Base-by-base conservation (phyloP, 2,329 filamentous ascomycete species). In the Stagonosporopsis rhizophila region DNA sequence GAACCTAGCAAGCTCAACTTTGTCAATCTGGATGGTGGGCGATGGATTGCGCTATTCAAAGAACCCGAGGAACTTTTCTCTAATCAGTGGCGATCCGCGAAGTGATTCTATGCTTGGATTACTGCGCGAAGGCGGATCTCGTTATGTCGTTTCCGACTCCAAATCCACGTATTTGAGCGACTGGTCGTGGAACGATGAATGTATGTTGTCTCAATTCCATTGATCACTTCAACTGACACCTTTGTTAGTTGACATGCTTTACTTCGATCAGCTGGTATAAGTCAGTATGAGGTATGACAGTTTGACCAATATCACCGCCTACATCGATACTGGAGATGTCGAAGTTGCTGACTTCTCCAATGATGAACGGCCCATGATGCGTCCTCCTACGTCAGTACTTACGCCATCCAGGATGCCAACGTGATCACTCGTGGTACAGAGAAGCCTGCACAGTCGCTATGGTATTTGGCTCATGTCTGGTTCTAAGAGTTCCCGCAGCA, bases 221-320 rank as follows among this genome's bases (percentile, higher is more conserved):
- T 11, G n/a, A 34, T 9, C 9, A 8, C 2, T 5, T 12, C 2
- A 15, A 14, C 25, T 47, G 9, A 38, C 25, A 23, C 54, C 2
- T 19, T 4, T n/a, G 8, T 15, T 15, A 78, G 67, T 69, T 22
- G 69, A 72, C 47, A 72, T 72, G 72, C 80, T 90, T n/a, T 90
- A 88, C 72, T 83, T 90, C 62, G 87, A 90, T 65, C 86, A 89
- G 72, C 88, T 84, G 7, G 81, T 80, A 17, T 81, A 85, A 54
- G 81, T 84, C 4, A 85, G 85, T 3, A 85, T 86, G 68, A 84
- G 81, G 27, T 66, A 62, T 42, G 56, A 68, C 28, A 40, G 58
- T 23, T 45, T 63, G 20, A 62, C 56, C 32, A 60, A 79, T 42
- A 68, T 77, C 28, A 79, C 76, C 3, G 66, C 61, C 17, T 70